A percentile compares a stretch with the other conserved stretches of the same genome.
Evolutionary conservation across 2,329 filamentous ascomycete genomes (phyloP).

Genomic region (Fonsecaea erecta): DNA sequence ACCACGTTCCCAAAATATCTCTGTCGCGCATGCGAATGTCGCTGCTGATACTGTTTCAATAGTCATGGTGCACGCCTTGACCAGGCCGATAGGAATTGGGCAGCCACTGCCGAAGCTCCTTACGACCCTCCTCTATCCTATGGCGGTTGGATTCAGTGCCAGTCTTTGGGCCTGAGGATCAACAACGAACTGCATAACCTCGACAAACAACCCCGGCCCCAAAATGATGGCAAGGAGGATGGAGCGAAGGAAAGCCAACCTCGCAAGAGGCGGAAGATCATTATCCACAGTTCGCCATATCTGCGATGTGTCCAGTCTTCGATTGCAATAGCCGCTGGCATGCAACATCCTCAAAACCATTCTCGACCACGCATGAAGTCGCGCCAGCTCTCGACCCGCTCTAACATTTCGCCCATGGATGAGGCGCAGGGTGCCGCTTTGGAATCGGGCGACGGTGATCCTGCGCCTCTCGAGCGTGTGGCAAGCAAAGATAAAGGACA

Average conservation of each 20-base stretch:
- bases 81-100: slow-evolving; percentile 93
- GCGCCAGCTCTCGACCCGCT: slow-evolving; percentile 33
- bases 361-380: slow-evolving; percentile 31
- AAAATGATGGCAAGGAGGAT: slow-evolving; percentile 22
- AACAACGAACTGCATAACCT: slow-evolving; percentile 67
- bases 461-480: slow-evolving; percentile 8
- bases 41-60: slow-evolving; percentile 7
- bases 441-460: slow-evolving; percentile 28
- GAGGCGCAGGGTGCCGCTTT: slow-evolving; percentile 33
- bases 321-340: slow-evolving; percentile 81
- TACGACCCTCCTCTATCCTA: slow-evolving; percentile 97
- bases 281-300: slow-evolving; percentile 93
- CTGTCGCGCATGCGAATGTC: background rate
- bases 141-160: slow-evolving; percentile 87
- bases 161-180: slow-evolving; percentile 80
- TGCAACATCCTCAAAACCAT: slow-evolving; percentile 58
- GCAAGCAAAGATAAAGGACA: slow-evolving; percentile 18
- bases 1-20: background rate
- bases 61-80: slow-evolving; percentile 94
- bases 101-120: slow-evolving; percentile 86
- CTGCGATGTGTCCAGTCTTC: slow-evolving; percentile 91
- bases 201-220: slow-evolving; percentile 44
- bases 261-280: slow-evolving; percentile 64
- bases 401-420: slow-evolving; percentile 22
- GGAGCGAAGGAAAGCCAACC: slow-evolving; percentile 27